Percentiles rank a stretch among this genome's conserved stretches.
Conservation (phyloP, 805 yeast species). For the Monosporozyma aerobia region DNA sequence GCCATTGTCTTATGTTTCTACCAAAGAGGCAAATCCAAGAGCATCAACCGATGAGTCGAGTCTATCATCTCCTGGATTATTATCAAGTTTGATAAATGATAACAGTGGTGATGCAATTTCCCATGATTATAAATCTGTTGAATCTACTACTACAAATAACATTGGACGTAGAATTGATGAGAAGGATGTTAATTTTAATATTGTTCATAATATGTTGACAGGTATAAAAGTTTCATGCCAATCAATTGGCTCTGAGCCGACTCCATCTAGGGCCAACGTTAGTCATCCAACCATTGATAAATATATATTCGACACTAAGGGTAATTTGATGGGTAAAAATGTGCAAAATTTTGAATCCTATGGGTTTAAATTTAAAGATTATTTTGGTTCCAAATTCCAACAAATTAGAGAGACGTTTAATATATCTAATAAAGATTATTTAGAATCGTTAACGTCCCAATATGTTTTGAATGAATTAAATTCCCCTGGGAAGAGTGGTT, state of each 20-base stretch:
- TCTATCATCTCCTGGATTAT: not conserved
- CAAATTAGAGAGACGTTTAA: conserved; percentile 73
- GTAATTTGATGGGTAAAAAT: conserved; percentile 11
- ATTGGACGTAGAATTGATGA: conserved; percentile 80
- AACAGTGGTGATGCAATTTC: not conserved
- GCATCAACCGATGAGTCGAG: not conserved
- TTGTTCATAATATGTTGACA: conserved; percentile 95
- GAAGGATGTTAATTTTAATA: conserved; percentile 86
- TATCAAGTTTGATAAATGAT: not conserved
- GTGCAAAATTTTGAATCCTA: conserved; percentile 90
- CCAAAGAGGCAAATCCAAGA: not conserved
- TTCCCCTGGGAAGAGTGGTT: conserved; percentile 95
- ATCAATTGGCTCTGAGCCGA: not conserved
- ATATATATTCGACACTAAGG: conserved; percentile 48
- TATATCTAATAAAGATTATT: conserved; percentile 90
- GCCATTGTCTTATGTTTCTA: not conserved
- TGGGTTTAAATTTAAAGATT: conserved; percentile 94
- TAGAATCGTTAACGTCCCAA: conserved; percentile 85
- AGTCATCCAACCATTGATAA: conserved; percentile 63
- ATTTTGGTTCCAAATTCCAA: conserved; percentile 87
- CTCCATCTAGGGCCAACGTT: conserved; percentile 64
- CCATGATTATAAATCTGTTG: not conserved
- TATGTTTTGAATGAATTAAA: conserved; percentile 86
- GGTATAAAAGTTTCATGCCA: conserved; percentile 64
- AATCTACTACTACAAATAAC: not conserved